A percentile compares a stretch with the other conserved stretches of the same genome.
Evolutionary conservation across 345 rosid species (phyloP).

Genomic region (Conringia planisiliqua): DNA sequence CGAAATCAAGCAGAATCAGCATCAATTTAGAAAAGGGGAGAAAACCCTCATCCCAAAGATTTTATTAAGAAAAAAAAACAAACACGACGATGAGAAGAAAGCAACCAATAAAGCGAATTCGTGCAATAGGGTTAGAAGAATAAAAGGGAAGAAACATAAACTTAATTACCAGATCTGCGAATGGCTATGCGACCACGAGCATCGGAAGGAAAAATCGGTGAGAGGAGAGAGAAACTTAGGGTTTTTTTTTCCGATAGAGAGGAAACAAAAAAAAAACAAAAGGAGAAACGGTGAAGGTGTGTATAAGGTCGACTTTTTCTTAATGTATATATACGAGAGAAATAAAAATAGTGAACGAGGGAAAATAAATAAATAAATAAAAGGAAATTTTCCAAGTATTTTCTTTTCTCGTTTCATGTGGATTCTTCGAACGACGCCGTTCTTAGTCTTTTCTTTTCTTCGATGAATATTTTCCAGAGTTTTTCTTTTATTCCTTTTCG

Average conservation of each 20-base stretch:
- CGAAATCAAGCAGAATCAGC: constrained; percentile 10
- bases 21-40: not conserved
- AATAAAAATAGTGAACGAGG: not conserved
- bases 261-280: not conserved
- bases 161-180: constrained; percentile 29
- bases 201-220: constrained; percentile 25
- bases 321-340: constrained; percentile 12
- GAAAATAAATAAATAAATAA: not conserved
- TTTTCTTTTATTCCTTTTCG: not conserved
- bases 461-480: not conserved
- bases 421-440: not conserved
- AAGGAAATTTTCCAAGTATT: not conserved
- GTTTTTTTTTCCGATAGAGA: not conserved
- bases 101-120: not conserved
- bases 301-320: constrained; percentile 11
- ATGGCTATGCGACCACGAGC: constrained; percentile 18
- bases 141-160: not conserved
- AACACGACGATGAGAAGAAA: not conserved
- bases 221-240: constrained; percentile 24
- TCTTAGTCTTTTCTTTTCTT: not conserved
- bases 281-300: constrained; percentile 13
- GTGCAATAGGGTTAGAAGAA: not conserved
- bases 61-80: not conserved
- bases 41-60: constrained; percentile 11
- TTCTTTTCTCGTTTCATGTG: not conserved